Base-by-base conservation (phyloP, 345 rosid genomes). In the Camelina neglecta region DNA sequence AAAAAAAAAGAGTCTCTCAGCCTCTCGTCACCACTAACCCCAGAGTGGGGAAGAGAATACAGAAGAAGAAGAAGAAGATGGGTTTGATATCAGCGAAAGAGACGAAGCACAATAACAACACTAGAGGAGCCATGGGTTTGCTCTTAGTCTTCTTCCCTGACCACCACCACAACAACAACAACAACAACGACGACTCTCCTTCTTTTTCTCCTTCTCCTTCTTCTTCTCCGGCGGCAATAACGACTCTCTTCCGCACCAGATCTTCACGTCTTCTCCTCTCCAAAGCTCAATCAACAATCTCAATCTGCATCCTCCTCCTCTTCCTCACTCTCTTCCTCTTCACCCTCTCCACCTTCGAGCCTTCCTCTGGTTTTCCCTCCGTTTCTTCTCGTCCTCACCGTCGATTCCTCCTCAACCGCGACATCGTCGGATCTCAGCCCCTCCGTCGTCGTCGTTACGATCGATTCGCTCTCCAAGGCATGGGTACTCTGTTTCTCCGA, bases 311-410 rank as follows among this genome's bases (percentile, higher is more conserved):
- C 66, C 85, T 95, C 67, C 78, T 92, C 6, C 79, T 95, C 56
- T 81, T 87, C 73, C 51, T 92, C 44, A 85, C 96, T 10, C 90
- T 94, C 65, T 89, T 92, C 47, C 83, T 92, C 79, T 94, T 94
- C 78, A 83, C 96, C 49, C 91, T 94, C 83, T 90, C 99, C 59
- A 90, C 97, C 39, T 90, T 93, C 76, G 98, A 93, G 20, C 93
- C 92, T 65, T 64, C 81, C 21, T 67, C 77, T 39, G 72, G 56
- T 15, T 71, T 65, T 71, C 81, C 76, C 71, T 23, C 71, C 24
- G 75, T 76, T 44, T 33, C 71, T 62, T 20, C 69, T 8, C 74
- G 4, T n/a, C 49, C 81, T 1, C 74, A 68, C 74, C 81, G 81
- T 67, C 78, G 81, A 1, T 78, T 73, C 4, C 81, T 78, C 51